These are phyloP conservation scores for Leucaena leucocephala DNA, from an alignment of 306 rosid genomes.

Conservation along the genomic window DNA sequence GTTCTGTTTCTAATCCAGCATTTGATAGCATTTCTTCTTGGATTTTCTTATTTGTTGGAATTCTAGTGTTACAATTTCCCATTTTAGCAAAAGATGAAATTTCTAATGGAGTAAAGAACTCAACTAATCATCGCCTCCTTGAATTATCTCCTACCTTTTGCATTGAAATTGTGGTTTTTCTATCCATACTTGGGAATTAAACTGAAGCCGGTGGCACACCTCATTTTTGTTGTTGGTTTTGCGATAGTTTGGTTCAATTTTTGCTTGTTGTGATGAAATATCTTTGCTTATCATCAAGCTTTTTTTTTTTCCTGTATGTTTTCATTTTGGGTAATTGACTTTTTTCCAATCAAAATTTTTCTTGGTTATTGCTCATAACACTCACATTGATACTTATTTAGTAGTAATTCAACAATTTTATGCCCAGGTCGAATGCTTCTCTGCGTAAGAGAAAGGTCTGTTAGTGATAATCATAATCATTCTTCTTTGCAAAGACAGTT, in stretches of 20 bases:
- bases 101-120: not conserved
- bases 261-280: not conserved
- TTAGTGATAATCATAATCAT: constrained; percentile 62
- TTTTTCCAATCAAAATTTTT: not conserved
- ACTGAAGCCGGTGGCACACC: not conserved
- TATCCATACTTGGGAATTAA: not conserved
- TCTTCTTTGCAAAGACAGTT: constrained; percentile 66
- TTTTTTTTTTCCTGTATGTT: not conserved
- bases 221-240: not conserved
- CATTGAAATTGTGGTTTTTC: not conserved
- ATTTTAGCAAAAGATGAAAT: not conserved
- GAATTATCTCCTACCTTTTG: not conserved
- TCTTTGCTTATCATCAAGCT: not conserved
- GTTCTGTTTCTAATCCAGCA: not conserved
- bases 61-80: not conserved
- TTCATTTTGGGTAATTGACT: not conserved
- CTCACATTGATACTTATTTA: not conserved
- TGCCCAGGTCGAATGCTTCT: constrained; percentile 95
- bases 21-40: not conserved
- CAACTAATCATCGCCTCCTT: not conserved
- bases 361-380: not conserved
- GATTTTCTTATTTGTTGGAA: not conserved
- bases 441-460: constrained; percentile 85
- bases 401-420: not conserved
- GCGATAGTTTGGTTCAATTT: not conserved